A percentile compares a stretch with the other conserved stretches of the same genome.
phyloP scores from a whole-genome alignment of 2,329 filamentous ascomycete genomes.

The Plenodomus tracheiphilus region DNA sequence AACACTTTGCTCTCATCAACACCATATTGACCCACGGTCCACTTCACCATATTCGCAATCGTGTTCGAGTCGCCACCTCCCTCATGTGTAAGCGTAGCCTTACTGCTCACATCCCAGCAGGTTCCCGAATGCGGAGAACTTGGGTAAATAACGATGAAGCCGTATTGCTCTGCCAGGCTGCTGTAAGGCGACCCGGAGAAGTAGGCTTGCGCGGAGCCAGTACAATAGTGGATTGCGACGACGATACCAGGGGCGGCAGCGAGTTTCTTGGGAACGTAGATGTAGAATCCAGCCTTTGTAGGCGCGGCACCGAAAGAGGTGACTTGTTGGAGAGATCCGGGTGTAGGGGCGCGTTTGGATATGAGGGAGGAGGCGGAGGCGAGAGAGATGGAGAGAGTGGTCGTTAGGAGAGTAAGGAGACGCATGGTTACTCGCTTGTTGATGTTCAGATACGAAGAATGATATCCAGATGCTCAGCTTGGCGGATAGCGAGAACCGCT shows the following conservation, averaged over 20 bases:
- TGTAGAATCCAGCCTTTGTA: constrained; percentile 56
- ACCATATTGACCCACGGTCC: constrained; percentile 56
- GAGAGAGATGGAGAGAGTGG: constrained; percentile 21
- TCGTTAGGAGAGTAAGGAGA: constrained; percentile 22
- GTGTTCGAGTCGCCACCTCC: constrained; percentile 61
- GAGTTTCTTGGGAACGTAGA: constrained; percentile 54
- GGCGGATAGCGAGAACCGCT: background rate
- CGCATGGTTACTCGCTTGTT: too few relatives aligned
- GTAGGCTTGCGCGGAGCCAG: constrained; percentile 55
- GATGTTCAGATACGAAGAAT: too few relatives aligned
- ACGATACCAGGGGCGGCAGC: constrained; percentile 55
- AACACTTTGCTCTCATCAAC: constrained; percentile 58
- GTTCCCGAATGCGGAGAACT: constrained; percentile 55
- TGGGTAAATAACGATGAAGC: constrained; percentile 65
- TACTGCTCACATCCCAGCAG: constrained; percentile 65
- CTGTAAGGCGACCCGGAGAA: constrained; percentile 59
- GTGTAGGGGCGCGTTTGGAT: constrained; percentile 29
- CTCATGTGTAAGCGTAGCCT: constrained; percentile 58
- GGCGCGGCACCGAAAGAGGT: constrained; percentile 51
- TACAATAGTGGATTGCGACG: constrained; percentile 62
- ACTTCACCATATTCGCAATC: constrained; percentile 64
- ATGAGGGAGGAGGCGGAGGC: constrained; percentile 20
- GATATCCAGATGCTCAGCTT: background rate
- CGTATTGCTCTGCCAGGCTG: constrained; percentile 57
- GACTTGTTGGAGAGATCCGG: constrained; percentile 43